Base-by-base conservation (phyloP, 179 eudicot genomes). In the Gypsophila paniculata region DNA sequence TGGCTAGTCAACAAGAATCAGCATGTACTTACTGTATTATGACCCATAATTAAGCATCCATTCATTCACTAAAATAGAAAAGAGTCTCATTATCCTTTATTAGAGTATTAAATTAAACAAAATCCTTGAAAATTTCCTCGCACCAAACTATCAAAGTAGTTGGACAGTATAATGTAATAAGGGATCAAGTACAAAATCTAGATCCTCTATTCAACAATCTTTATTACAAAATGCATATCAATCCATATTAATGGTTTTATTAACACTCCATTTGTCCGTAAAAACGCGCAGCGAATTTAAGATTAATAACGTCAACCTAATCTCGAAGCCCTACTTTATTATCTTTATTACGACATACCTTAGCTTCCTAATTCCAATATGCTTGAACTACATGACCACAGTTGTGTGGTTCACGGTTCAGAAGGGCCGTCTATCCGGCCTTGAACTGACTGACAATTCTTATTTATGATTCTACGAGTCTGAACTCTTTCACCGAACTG, bases 251-350 rank as follows among this genome's bases (percentile, higher is more conserved):
- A 21, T 21, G 75, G 58, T 21, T 34, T 32, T 34, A 71, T 44
- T 55, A 66, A 9, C 1, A 39, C 12, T 22, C n/a, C 32, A 38
- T 5, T 60, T 26, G 70, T 25, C 61, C 8, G 0, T 21, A 60
- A n/a, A 39, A 55, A 19, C 22, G 29, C 26, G 19, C 60, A 6
- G 13, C 22, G n/a, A 73, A 54, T 65, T 29, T 1, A 29, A 29
- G 34, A 34, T 7, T 18, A 19, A 22, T 5, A 21, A 15, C 29
- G 3, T 48, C 69, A 42, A 52, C 17, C 71, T 54, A 62, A 39
- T 60, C 23, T 61, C 32, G 42, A 53, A 66, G 3, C 60, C 70
- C 73, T 2, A 2, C 69, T 63, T 76, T 76, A 76, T 76, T 76
- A 39, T 70, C 38, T 17, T 53, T 53, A 29, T 29, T 29, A 29